These are phyloP conservation scores for Fusarium sp. DNA, from an alignment of 2,329 filamentous ascomycete genomes.

Conservation along the genomic window DNA sequence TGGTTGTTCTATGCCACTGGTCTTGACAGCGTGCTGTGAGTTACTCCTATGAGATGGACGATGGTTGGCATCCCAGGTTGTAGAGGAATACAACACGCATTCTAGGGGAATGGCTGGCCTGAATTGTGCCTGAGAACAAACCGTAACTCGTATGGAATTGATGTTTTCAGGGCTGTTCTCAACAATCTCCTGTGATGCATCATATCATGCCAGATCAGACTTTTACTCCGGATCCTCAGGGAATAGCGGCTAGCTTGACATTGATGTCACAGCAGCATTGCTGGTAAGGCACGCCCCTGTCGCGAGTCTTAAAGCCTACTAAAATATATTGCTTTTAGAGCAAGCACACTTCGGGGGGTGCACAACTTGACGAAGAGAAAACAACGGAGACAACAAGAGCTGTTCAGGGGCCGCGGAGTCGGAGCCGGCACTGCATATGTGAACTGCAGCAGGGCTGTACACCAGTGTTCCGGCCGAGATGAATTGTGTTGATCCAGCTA, in stretches of 20 bases:
- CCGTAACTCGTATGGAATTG: not conserved
- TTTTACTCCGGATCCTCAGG: not conserved
- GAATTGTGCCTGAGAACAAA: not conserved
- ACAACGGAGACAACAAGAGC: conserved; percentile 35
- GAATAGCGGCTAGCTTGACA: not conserved
- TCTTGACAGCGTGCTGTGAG: conserved; percentile 14
- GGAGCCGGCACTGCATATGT: conserved; percentile 24
- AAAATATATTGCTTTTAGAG: not conserved
- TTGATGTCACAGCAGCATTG: not conserved
- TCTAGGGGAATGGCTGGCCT: not conserved
- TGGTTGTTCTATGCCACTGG: conserved; percentile 3
- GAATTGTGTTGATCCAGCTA: conserved; percentile 34
- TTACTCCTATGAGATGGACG: conserved; percentile 1
- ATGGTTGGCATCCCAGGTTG: not conserved
- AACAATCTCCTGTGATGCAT: not conserved
- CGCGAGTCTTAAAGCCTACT: not conserved
- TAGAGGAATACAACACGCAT: not conserved
- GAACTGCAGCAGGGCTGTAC: conserved; percentile 18
- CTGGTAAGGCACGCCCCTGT: not conserved
- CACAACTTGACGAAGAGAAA: conserved; percentile 15
- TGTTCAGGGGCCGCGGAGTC: conserved; percentile 25
- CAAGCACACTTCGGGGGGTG: not conserved
- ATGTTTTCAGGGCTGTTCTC: not conserved
- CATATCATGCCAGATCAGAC: not conserved
- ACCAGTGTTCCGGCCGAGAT: conserved; percentile 33